Evolutionary conservation across 1,139 yeast genomes (phyloP), one percentile per base, ranked within the genome.

Genomic region (Pichia sp.): DNA sequence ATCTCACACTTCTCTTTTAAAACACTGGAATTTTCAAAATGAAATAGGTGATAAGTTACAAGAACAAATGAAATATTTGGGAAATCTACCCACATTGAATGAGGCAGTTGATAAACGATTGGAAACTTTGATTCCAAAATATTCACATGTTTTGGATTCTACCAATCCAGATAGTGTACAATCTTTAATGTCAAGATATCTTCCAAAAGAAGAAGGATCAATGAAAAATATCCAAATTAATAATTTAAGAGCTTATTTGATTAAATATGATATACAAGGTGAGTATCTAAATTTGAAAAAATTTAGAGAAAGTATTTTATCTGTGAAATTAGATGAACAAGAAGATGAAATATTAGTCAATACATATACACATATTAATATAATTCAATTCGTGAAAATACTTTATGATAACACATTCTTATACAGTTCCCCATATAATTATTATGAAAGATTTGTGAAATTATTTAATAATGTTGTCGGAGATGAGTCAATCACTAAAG

Each of bases 171-270:
- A 41, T 18, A 34, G 43, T 28, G 26, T 44, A 4, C 35, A 33
- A 8, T 25, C 28, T n/a, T 33, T 33, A 10, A 31, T 44, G 39
- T n/a, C 18, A 18, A 30, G 29, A 26, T 47, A 37, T 25, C 18
- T 7, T 9, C 35, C 18, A 4, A 27, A 28, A 7, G 40, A 35
- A 10, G 35, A 26, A 8, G 39, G 34, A 4, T 8, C 26, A 9
- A 6, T 33, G 11, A 26, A 39, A 25, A 39, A 10, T n/a, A 18
- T 34, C 29, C 29, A 41, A 39, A 33, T 42, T 25, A 41, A 46
- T 18, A 46, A 49, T 11, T 37, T 49, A 6, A 49, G 37, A 27
- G 52, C 53, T 7, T 34, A 49, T n/a, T 44, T 51, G 5, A 45
- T 51, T 25, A 48, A 49, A 32, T 40, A 51, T 36, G 50, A 51